A percentile compares a stretch with the other conserved stretches of the same genome.
Evolutionary conservation across 768 basidiomycete genomes (phyloP).

Genomic region (Mycena capillaripes): DNA sequence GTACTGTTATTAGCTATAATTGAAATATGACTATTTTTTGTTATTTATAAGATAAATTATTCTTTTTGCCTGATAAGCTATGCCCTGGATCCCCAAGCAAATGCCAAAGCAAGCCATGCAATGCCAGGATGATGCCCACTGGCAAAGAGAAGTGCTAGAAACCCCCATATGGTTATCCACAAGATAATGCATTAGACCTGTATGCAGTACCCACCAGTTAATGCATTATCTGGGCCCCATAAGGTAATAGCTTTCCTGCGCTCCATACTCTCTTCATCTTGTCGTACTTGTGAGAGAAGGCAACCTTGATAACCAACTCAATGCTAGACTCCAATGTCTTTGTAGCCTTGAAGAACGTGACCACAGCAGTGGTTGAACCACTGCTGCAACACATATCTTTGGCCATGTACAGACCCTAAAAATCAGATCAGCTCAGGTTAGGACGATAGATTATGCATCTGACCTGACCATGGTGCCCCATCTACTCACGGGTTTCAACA

Average conservation of each 20-base stretch:
- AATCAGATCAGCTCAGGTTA: background rate
- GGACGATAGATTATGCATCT: background rate
- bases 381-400: background rate
- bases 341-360: background rate
- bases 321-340: background rate
- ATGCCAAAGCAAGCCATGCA: no score
- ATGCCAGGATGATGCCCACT: no score
- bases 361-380: background rate
- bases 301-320: background rate
- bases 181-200: no score
- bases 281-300: background rate
- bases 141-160: no score
- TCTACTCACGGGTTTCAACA: background rate
- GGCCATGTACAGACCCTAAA: background rate
- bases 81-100: no score
- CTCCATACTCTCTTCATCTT: background rate
- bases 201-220: no score
- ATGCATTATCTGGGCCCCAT: no score
- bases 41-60: no score
- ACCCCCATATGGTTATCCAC: no score
- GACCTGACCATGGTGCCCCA: background rate
- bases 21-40: no score
- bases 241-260: background rate
- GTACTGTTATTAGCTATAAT: no score
- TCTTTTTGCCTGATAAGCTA: no score